Conservation (phyloP, 768 basidiomycete genomes). For the Boletus fagicola region DNA sequence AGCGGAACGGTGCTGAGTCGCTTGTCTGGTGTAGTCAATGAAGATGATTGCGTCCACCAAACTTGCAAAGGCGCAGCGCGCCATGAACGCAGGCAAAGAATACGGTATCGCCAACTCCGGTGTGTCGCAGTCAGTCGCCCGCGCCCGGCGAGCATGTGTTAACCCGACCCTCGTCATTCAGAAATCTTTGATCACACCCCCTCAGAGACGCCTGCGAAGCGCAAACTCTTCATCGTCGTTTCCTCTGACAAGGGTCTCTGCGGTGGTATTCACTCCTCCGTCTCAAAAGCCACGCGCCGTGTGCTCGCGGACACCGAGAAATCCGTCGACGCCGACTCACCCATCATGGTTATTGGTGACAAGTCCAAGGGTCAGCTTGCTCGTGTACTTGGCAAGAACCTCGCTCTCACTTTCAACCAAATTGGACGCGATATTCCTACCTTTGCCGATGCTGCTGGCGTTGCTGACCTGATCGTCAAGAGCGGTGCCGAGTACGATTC, state of each 20-base stretch:
- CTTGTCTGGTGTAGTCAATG: conserved; percentile 66
- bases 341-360: conserved; percentile 90
- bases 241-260: conserved; percentile 99
- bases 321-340: conserved; percentile 55
- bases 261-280: conserved; percentile 98
- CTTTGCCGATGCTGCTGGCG: conserved; percentile 91
- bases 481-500: conserved; percentile 85
- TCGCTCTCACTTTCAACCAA: conserved; percentile 91
- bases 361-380: conserved; percentile 93
- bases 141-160: background rate
- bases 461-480: conserved; percentile 90
- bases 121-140: conserved; percentile 31
- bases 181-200: conserved; percentile 85
- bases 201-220: conserved; percentile 64
- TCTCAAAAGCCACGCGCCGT: conserved; percentile 84
- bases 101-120: conserved; percentile 93
- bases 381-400: conserved; percentile 60
- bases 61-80: conserved; percentile 91
- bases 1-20: background rate
- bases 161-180: conserved; percentile 32
- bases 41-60: conserved; percentile 99
- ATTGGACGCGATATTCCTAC: conserved; percentile 97
- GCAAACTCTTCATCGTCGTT: conserved; percentile 89
- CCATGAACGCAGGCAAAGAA: conserved; percentile 87
- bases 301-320: conserved; percentile 54